Evolutionary conservation across 257 asterid species (phyloP).

Genomic region (Plantago elongata): DNA sequence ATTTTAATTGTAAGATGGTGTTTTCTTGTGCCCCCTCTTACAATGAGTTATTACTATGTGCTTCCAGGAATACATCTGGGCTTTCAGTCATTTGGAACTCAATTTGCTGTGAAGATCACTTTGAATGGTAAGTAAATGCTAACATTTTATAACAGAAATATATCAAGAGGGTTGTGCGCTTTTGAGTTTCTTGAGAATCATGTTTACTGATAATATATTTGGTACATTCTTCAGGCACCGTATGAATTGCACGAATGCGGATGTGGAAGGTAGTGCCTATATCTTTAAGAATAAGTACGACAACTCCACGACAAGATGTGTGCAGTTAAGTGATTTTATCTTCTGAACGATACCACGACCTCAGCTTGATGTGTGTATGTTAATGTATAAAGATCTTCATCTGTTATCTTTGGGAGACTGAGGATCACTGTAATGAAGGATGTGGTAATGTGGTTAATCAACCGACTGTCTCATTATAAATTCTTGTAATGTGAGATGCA

Average conservation of each 20-base stretch:
- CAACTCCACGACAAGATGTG: constrained; percentile 19
- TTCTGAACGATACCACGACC: constrained; percentile 34
- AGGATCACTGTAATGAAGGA: no score
- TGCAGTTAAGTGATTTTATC: constrained; percentile 62
- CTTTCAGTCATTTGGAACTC: constrained; percentile 72
- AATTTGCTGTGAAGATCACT: constrained; percentile 89
- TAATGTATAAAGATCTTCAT: neutral
- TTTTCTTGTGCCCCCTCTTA: no score
- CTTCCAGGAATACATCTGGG: constrained; percentile 72
- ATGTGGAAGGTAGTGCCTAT: constrained; percentile 61
- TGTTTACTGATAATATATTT: constrained; percentile 9
- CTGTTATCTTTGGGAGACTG: no score
- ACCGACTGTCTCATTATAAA: no score
- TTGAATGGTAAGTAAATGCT: constrained; percentile 58
- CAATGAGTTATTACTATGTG: constrained; percentile 1
- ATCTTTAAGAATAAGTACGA: constrained; percentile 31
- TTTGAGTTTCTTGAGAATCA: neutral
- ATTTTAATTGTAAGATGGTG: no score
- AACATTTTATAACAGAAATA: neutral
- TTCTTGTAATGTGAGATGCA: no score
- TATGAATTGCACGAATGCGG: constrained; percentile 63
- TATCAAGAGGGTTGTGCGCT: neutral
- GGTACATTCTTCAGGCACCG: constrained; percentile 56
- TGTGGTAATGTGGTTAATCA: no score
- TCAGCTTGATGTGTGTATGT: neutral